phyloP scores from a whole-genome alignment of 768 basidiomycete genomes.

The Macrolepiota dolichaula region DNA sequence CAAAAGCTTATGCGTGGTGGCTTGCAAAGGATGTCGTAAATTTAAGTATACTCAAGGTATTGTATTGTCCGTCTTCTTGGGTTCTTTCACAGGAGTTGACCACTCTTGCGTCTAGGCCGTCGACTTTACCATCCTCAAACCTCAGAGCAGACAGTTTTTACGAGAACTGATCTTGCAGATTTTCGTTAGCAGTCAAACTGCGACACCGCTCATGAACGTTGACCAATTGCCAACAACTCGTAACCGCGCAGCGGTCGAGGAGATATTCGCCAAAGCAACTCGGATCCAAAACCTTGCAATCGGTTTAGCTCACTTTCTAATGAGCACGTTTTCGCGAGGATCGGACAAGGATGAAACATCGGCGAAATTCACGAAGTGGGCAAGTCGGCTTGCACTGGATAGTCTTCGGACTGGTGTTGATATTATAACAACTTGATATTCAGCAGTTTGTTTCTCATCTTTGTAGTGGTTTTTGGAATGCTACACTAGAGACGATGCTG shows the following conservation, averaged over 20 bases:
- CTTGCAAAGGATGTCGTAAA: conserved; percentile 79
- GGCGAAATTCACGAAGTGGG: conserved; percentile 60
- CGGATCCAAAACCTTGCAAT: conserved; percentile 63
- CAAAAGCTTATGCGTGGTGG: conserved; percentile 90
- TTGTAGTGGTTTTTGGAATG: conserved; percentile 48
- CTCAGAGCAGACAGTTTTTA: conserved; percentile 64
- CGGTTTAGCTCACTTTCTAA: conserved; percentile 74
- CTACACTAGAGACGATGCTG: conserved; percentile 66
- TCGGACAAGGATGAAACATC: conserved; percentile 28
- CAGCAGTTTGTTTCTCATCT: not conserved
- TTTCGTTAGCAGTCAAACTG: conserved; percentile 71
- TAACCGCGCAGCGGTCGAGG: conserved; percentile 64
- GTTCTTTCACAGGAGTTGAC: not conserved
- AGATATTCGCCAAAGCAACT: conserved; percentile 74
- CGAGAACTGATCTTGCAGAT: conserved; percentile 64
- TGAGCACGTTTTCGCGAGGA: conserved; percentile 33
- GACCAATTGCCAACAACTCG: conserved; percentile 38
- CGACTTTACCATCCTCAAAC: conserved; percentile 75
- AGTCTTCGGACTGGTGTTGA: conserved; percentile 66
- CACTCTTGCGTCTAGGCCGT: conserved; percentile 59
- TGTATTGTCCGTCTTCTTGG: not conserved
- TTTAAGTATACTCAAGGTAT: conserved; percentile 81
- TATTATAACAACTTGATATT: conserved; percentile 35
- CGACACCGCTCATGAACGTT: conserved; percentile 56
- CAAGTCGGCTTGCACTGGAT: conserved; percentile 61